Evolutionary conservation across 2,329 filamentous ascomycete species (phyloP).

Genomic region (Sporothrix curviconia): DNA sequence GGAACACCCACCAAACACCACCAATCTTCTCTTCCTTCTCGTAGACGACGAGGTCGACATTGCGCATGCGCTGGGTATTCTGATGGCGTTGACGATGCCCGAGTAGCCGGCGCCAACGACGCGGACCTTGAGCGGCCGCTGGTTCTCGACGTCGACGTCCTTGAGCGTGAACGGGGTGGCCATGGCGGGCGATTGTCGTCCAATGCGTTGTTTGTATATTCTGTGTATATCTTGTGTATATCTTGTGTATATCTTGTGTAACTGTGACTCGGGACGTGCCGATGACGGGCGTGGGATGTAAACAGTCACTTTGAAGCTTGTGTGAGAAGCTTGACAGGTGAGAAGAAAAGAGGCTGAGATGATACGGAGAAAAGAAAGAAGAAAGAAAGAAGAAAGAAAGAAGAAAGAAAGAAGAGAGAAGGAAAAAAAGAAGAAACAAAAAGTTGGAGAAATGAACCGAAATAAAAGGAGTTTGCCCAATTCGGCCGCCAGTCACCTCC

Average conservation of each 20-base stretch:
- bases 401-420: not conserved
- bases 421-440: not conserved
- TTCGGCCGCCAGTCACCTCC: not conserved
- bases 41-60: conserved; percentile 30
- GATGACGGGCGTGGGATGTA: no score
- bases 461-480: no score
- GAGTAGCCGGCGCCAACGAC: conserved; percentile 31
- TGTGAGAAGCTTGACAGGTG: no score
- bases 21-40: conserved; percentile 31
- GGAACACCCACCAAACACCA: conserved; percentile 27
- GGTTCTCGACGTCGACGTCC: conserved; percentile 27
- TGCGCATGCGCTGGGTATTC: conserved; percentile 30
- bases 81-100: conserved; percentile 29
- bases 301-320: no score
- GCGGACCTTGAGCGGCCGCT: conserved; percentile 28
- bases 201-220: not conserved
- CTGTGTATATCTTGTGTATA: no score
- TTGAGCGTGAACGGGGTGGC: conserved; percentile 22
- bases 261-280: no score
- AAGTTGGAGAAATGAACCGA: not conserved
- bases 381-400: not conserved
- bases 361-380: not conserved
- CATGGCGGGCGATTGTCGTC: not conserved
- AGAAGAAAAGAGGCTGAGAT: not conserved
- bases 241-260: no score